Conservation (phyloP, 1,284 basidiomycete genomes). For the Ustilago sp. region DNA sequence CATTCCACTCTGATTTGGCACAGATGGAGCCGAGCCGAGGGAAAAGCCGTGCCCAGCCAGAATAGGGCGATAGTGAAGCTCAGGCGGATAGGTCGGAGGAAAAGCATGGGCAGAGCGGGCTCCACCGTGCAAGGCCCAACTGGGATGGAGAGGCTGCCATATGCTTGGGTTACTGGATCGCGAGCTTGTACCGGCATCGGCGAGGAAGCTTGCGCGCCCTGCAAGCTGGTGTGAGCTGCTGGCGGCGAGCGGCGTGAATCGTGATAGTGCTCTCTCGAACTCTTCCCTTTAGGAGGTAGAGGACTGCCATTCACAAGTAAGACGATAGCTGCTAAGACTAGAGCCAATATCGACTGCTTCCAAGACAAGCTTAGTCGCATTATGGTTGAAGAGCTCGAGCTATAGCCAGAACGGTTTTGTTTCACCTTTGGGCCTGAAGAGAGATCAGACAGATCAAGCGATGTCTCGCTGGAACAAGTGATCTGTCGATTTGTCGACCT, state of each 20-base stretch:
- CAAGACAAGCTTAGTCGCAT: background rate
- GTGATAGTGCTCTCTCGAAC: background rate
- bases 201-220: background rate
- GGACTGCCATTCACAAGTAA: background rate
- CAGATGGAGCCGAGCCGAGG: background rate
- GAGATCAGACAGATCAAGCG: background rate
- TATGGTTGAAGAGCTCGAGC: background rate
- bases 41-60: background rate
- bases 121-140: background rate
- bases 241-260: background rate
- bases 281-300: background rate
- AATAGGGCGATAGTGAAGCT: background rate
- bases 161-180: background rate
- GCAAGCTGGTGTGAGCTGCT: background rate
- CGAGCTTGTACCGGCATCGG: background rate
- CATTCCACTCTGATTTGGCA: background rate
- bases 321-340: background rate
- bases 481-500: background rate
- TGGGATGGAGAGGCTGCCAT: background rate
- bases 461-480: no score
- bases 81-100: conserved; percentile 3
- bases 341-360: background rate
- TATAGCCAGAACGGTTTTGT: background rate
- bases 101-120: background rate
- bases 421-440: background rate